Evolutionary conservation across 306 rosid genomes (phyloP), one percentile per base, ranked within the genome.

Genomic region (Vigna trinervia): DNA sequence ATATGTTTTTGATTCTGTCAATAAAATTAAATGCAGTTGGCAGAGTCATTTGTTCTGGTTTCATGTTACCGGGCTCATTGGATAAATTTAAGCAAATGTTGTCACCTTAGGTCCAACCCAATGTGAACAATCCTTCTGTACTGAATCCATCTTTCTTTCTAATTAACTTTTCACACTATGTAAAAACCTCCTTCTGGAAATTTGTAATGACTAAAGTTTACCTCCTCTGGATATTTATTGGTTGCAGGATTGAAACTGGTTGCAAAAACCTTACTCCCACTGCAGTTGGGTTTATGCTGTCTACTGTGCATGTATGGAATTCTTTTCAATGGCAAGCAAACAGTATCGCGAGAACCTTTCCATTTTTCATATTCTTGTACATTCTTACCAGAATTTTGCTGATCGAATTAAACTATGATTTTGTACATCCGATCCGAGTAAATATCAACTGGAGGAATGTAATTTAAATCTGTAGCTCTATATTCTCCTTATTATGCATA

Each of bases 21-120:
- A 50, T 59, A 88, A 84, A 82, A 81, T 69, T 81, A 73, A 75
- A 54, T 87, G 81, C 90, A 80, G 92, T 71, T 84, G 90, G 82
- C 89, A 69, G 87, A 72, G 60, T 80, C 79, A 68, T 69, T 82
- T 85, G 60, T 84, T 74, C 88, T 87, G 90, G 80, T 85, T 87
- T 87, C 82, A 80, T 89, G 81, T 78, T 79, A 76, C 89, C 77
- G n/a, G 52, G 51, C 52, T 83, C 82, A 78, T 79, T 90, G 92
- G 83, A 88, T 93, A 85, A 89, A 88, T 81, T 80, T 82, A 80
- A 82, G 84, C 84, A 86, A 87, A 89, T 86, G 85, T 59, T 92
- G 87, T 86, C 92, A 78, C 88, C 83, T 88, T 69, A 71, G 91
- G 85, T 78, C 58, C 82, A 87, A 80, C 74, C 88, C 81, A 78